Evolutionary conservation across 108 stramenopile species (phyloP).

Genomic region (Skeletonema costatum): DNA sequence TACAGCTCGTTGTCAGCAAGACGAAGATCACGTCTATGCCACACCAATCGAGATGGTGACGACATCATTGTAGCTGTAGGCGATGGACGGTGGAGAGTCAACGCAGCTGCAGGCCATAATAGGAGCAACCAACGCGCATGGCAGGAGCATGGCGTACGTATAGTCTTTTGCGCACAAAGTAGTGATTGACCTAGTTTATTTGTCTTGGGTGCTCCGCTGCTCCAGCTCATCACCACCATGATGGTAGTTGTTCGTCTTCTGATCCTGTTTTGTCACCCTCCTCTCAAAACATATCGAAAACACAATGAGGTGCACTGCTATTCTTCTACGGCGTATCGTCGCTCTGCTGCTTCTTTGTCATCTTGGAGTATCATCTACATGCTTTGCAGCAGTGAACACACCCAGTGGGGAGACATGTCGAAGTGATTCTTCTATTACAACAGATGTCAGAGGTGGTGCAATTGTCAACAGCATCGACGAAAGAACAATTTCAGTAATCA

Average conservation of each 20-base stretch:
- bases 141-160: too few species aligned
- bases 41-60: constrained; percentile 48
- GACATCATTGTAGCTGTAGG: neutral
- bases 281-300: too few species aligned
- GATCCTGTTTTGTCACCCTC: too few species aligned
- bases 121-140: too few species aligned
- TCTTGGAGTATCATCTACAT: neutral
- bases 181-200: too few species aligned
- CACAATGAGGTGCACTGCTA: neutral
- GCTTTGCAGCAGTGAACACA: neutral
- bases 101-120: too few species aligned
- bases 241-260: too few species aligned
- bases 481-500: neutral
- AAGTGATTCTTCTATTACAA: neutral
- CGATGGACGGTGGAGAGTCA: too few species aligned
- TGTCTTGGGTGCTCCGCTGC: too few species aligned
- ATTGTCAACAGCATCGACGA: neutral
- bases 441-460: neutral
- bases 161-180: too few species aligned
- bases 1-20: constrained; percentile 63
- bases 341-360: neutral
- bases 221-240: too few species aligned
- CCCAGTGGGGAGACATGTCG: neutral
- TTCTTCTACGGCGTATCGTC: neutral
- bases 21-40: constrained; percentile 69